Evolutionary conservation across 345 rosid species (phyloP), one percentile per base, ranked within the genome.

Genomic region (Pistacia vera): DNA sequence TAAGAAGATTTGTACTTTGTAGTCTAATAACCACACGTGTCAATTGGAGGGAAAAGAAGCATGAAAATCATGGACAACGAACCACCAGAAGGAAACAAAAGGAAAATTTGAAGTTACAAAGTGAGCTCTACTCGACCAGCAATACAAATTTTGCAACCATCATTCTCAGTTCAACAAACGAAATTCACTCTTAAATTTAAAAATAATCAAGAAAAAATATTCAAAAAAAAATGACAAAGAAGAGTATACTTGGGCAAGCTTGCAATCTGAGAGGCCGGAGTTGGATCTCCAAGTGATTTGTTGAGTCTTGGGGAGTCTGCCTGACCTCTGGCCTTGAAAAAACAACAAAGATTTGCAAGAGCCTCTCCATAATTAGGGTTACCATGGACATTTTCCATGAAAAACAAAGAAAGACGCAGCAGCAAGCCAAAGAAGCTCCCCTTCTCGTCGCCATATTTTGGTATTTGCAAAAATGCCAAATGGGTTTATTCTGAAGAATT

Each of bases 291-390:
- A 95, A 10, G 80, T 63, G 74, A 95, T 10, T 30, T 75, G 78
- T 77, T 91, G 94, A 64, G 77, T 79, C 18, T 75, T 12, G 38
- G 97, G 90, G 48, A 93, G 88, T 57, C 79, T 87, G 65, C 98
- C 98, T 0, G 98, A 95, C 71, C 97, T 84, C 87, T 95, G 98
- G 7, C 93, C 98, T 78, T 95, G 91, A 73, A 95, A 95, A 85
- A 95, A 95, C 71, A 95, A 59, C 11, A 95, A 70, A 64, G 98
- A 93, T 81, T 91, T 22, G 89, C 84, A 5, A 95, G 82, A 3
- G 98, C 98, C 18, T 95, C 97, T 67, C 56, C 85, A 83, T 95
- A 95, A 79, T 91, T 85, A 12, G 94, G 98, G 66, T 81, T 92
- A 52, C 87, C 86, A n/a, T 81, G 77, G 63, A 38, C 90, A 62